Conservation (phyloP, 148 eudicot species). For the Cornus suecica region DNA sequence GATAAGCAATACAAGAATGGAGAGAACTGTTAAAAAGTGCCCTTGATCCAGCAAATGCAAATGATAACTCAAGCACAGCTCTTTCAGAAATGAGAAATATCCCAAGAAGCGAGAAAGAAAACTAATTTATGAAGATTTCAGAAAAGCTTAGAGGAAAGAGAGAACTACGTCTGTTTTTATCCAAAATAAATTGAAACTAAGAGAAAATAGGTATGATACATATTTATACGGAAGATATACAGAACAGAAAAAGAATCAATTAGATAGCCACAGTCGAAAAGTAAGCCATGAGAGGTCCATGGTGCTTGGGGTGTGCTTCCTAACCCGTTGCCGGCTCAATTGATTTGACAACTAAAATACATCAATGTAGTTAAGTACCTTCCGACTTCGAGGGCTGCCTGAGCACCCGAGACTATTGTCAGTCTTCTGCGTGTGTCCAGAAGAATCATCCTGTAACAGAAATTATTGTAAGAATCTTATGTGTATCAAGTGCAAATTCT, state of each 20-base stretch:
- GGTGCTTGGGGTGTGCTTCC: not conserved
- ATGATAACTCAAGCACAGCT: not conserved
- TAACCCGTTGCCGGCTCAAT: not conserved
- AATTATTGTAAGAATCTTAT: constrained; percentile 1
- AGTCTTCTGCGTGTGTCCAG: constrained; percentile 18
- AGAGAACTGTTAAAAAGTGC: not conserved
- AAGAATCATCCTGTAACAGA: constrained; percentile 24
- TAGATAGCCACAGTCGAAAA: not conserved
- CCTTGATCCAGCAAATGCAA: not conserved
- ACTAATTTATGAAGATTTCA: not conserved
- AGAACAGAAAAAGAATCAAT: not conserved
- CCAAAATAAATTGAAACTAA: not conserved
- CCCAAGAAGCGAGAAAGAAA: not conserved
- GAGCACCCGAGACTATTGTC: constrained; percentile 29
- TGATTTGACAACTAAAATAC: not conserved
- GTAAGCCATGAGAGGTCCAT: not conserved
- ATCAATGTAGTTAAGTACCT: constrained; percentile 14
- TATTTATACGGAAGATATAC: not conserved
- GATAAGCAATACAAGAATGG: not conserved
- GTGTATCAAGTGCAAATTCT: not conserved
- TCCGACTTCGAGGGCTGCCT: constrained; percentile 25
- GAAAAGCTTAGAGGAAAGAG: not conserved
- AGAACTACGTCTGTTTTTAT: not conserved
- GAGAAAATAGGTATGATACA: not conserved
- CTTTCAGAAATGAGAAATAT: not conserved